These are phyloP conservation scores for Rhododendron griersonianum DNA, from an alignment of 148 eudicot species.

Conservation along the genomic window DNA sequence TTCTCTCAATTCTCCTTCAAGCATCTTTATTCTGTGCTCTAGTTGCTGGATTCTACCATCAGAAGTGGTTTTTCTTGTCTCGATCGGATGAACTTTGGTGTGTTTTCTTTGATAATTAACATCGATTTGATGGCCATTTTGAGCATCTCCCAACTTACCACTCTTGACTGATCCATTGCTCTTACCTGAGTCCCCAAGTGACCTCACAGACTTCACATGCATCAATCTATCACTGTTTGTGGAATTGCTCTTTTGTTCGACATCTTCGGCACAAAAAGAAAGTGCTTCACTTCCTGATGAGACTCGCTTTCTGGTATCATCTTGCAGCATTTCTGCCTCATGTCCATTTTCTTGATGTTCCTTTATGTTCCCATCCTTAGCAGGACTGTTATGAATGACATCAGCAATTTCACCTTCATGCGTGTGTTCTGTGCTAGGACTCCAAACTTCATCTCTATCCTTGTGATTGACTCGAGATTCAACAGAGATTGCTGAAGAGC, in stretches of 20 bases:
- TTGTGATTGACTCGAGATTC: neutral
- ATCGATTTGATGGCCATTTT: conserved; percentile 10
- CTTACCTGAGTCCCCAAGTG: conserved; percentile 45
- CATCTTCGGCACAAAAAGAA: conserved; percentile 11
- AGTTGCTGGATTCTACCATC: conserved; percentile 49
- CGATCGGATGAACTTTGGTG: conserved; percentile 30
- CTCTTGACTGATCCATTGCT: conserved; percentile 39
- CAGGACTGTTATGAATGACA: neutral
- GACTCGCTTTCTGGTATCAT: conserved; percentile 8
- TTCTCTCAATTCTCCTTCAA: conserved; percentile 85
- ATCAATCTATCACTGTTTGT: conserved; percentile 26
- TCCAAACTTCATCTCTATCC: neutral
- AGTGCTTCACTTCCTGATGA: neutral
- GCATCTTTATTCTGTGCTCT: conserved; percentile 54
- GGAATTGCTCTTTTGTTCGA: neutral
- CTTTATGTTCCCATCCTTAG: conserved; percentile 10
- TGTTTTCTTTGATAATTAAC: conserved; percentile 25
- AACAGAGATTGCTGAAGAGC: neutral
- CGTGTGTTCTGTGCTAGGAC: neutral
- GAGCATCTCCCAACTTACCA: conserved; percentile 15
- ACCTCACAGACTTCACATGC: conserved; percentile 66
- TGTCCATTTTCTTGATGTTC: conserved; percentile 28
- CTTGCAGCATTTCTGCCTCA: conserved; percentile 14
- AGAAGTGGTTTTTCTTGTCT: conserved; percentile 31
- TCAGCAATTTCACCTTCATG: neutral